Base-by-base conservation (phyloP, 192 early-diverging fungal genomes). In the Coemansia sp. region DNA sequence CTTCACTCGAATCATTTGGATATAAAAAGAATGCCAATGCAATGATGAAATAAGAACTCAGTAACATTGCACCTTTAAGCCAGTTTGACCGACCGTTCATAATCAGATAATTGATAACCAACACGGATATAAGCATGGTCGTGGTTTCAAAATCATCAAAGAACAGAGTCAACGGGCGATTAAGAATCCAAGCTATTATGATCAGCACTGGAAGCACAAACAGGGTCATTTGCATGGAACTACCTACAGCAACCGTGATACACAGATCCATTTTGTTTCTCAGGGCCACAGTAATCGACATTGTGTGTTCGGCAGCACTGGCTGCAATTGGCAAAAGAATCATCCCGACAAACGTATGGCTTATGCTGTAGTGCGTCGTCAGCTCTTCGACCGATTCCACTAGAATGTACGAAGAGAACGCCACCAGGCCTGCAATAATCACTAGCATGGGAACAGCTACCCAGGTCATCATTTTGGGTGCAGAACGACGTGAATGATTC, bases 271-370 rank as follows among this genome's bases (percentile, higher is more conserved):
- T 94, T 71, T 95, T 94, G 75, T 98, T 82, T 47, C 88, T 84
- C 67, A 92, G 79, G 5, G 94, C 91, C 47, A 86, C 83, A 2
- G 84, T 84, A 26, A 94, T 80, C 10, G 94, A 86, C 39, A 85
- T 91, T 4, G 91, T 78, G 72, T 94, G 93, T 58, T 92, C 89
- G 9, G 85, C 87, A 5, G 83, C 88, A 62, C 92, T 94, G 40
- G 89, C 87, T 11, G 94, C 92, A 43, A 96, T 83, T 1, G 95
- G 94, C 50, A 98, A 52, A 25, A 98, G 55, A 39, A 98, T 90
- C 53, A 96, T 78, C 34, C 95, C 95, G 34, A 98, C 88, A 76
- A 98, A 98, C 15, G 84, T 87, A 42, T 87, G 77, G 27, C 62
- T 82, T 27, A 97, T 65, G 50, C 81, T 67, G 79, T 83, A 90